phyloP scores from a whole-genome alignment of 164 flowering plant genomes.

The Vitis amurensis region DNA sequence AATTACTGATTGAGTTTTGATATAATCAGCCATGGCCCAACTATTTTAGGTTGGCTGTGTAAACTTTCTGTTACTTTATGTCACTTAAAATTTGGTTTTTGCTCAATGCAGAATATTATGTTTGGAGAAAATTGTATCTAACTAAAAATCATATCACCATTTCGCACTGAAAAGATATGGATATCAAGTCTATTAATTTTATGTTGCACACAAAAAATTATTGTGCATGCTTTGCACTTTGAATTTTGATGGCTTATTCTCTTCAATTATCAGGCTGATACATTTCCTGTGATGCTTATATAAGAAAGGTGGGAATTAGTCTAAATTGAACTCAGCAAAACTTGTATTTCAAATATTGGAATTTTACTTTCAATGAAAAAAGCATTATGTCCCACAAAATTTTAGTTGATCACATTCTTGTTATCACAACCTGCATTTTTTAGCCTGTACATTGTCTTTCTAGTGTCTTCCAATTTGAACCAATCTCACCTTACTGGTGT shows the following conservation, averaged over 20 bases:
- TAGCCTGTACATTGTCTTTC: not conserved
- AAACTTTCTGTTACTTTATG: too few species aligned
- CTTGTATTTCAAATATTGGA: not conserved
- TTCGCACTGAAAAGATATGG: too few species aligned
- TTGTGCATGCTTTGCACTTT: too few species aligned
- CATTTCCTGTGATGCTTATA: not conserved
- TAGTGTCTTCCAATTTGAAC: not conserved
- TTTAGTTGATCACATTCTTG: not conserved
- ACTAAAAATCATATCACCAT: too few species aligned
- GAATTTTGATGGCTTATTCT: too few species aligned
- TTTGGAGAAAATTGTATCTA: too few species aligned
- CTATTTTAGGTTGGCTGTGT: not conserved
- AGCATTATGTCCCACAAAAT: too few species aligned
- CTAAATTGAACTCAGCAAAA: not conserved
- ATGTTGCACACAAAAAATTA: too few species aligned
- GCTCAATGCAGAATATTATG: too few species aligned
- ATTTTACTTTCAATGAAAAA: not conserved
- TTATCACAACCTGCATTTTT: not conserved
- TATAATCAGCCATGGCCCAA: not conserved
- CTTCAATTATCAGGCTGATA: too few species aligned
- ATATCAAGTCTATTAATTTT: too few species aligned
- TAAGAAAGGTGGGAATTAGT: not conserved
- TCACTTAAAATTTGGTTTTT: too few species aligned
- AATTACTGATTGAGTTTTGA: not conserved
- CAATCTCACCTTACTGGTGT: not conserved